Conservation (phyloP, 2,329 filamentous ascomycete genomes). For the Diaporthe ilicicola region DNA sequence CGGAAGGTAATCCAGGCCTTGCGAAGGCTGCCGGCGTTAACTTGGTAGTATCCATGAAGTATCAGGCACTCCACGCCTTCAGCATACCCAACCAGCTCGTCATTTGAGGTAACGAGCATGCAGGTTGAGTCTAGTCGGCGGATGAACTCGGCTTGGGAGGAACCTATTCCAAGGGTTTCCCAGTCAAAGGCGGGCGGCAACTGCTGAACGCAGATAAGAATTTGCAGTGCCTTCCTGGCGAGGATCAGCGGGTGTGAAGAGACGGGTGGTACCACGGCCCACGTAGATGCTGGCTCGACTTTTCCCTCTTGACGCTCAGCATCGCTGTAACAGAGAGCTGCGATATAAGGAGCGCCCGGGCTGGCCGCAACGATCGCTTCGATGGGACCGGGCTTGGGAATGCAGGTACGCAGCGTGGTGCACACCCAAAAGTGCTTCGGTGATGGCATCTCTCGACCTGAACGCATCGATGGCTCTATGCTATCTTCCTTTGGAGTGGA, state of each 20-base stretch:
- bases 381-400: slow-evolving; percentile 47
- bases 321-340: slow-evolving; percentile 42
- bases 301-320: slow-evolving; percentile 44
- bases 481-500: background rate
- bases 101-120: slow-evolving; percentile 56
- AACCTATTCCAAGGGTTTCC: slow-evolving; percentile 39
- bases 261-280: slow-evolving; percentile 43
- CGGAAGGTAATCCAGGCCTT: slow-evolving; percentile 62
- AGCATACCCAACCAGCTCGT: slow-evolving; percentile 58
- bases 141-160: slow-evolving; percentile 41
- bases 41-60: slow-evolving; percentile 57
- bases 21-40: slow-evolving; percentile 62
- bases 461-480: background rate
- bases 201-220: slow-evolving; percentile 56
- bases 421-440: slow-evolving; percentile 45
- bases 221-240: slow-evolving; percentile 55
- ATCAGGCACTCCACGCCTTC: slow-evolving; percentile 63
- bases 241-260: slow-evolving; percentile 57
- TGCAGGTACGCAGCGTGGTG: slow-evolving; percentile 42
- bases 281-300: slow-evolving; percentile 36
- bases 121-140: slow-evolving; percentile 44
- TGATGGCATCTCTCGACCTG: slow-evolving; percentile 32
- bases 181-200: slow-evolving; percentile 46
- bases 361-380: slow-evolving; percentile 41
- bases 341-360: slow-evolving; percentile 41